These are phyloP conservation scores for Xerocomellus chrysenteron DNA, from an alignment of 768 basidiomycete species.

Conservation along the genomic window DNA sequence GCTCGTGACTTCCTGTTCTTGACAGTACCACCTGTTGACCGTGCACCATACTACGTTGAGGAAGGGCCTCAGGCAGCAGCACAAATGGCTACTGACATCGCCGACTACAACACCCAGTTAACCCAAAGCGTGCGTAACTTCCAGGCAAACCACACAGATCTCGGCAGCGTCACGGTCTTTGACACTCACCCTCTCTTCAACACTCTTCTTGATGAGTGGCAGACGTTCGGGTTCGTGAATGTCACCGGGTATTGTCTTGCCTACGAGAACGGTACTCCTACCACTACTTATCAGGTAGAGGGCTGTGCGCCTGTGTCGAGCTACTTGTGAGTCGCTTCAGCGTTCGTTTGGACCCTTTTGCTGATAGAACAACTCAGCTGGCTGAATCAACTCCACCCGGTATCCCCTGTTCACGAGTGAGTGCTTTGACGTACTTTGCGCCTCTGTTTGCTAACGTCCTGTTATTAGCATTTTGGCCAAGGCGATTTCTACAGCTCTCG, in stretches of 20 bases:
- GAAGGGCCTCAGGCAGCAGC: slow-evolving; percentile 33
- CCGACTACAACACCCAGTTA: slow-evolving; percentile 53
- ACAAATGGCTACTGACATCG: slow-evolving; percentile 35
- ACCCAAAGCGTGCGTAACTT: slow-evolving; percentile 39
- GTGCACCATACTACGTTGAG: slow-evolving; percentile 51
- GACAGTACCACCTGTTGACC: slow-evolving; percentile 57
- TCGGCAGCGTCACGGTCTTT: slow-evolving; percentile 49
- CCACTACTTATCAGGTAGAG: slow-evolving; percentile 48
- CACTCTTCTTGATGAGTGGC: slow-evolving; percentile 50
- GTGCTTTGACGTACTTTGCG: slow-evolving; percentile 15
- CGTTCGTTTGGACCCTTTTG: background rate
- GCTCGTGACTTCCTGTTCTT: slow-evolving; percentile 64
- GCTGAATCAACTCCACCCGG: slow-evolving; percentile 59
- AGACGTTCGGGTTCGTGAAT: slow-evolving; percentile 56
- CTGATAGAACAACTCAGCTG: slow-evolving; percentile 39
- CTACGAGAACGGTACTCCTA: slow-evolving; percentile 57
- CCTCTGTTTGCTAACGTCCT: background rate
- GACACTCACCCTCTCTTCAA: slow-evolving; percentile 62
- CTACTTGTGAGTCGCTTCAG: slow-evolving; percentile 52
- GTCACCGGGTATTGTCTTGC: slow-evolving; percentile 57
- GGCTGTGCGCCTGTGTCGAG: slow-evolving; percentile 65
- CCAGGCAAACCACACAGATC: slow-evolving; percentile 38
- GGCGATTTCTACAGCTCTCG: slow-evolving; percentile 46
- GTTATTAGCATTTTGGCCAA: slow-evolving; percentile 47
- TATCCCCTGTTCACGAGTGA: slow-evolving; percentile 66